A percentile compares a stretch with the other conserved stretches of the same genome.
These are phyloP conservation scores for Urochloa ruziziensis DNA, from an alignment of 176 grass and related monocot species.

Conservation along the genomic window DNA sequence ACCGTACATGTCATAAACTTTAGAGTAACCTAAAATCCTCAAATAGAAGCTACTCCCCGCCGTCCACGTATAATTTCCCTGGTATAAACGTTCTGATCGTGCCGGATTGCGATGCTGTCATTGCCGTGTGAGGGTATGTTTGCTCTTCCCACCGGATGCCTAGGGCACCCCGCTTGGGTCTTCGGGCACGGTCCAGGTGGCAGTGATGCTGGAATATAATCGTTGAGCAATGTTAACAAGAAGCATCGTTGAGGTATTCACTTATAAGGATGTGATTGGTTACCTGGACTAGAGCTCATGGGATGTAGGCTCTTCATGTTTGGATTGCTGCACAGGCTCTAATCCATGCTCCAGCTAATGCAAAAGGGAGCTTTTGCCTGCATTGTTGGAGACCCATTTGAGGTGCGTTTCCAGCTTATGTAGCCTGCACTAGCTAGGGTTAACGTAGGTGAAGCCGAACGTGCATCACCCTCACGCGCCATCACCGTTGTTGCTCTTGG, in stretches of 20 bases:
- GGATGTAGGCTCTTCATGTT: too few relatives aligned
- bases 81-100: not conserved
- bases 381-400: too few relatives aligned
- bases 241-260: not conserved
- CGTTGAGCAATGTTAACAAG: slow-evolving; percentile 15
- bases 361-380: too few relatives aligned
- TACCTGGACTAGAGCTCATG: too few relatives aligned
- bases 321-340: too few relatives aligned
- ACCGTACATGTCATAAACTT: not conserved
- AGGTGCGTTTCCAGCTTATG: too few relatives aligned
- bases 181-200: not conserved
- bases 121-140: not conserved
- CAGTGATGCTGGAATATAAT: too few relatives aligned
- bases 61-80: not conserved
- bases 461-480: too few relatives aligned
- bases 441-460: too few relatives aligned
- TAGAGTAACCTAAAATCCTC: not conserved
- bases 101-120: not conserved
- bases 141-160: not conserved
- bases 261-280: slow-evolving; percentile 27
- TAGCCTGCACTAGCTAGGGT: too few relatives aligned
- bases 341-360: too few relatives aligned
- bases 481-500: too few relatives aligned
- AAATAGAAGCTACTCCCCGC: not conserved
- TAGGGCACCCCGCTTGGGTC: not conserved